Evolutionary conservation across 805 yeast species (phyloP).

Genomic region (Yamadazyma sp.): DNA sequence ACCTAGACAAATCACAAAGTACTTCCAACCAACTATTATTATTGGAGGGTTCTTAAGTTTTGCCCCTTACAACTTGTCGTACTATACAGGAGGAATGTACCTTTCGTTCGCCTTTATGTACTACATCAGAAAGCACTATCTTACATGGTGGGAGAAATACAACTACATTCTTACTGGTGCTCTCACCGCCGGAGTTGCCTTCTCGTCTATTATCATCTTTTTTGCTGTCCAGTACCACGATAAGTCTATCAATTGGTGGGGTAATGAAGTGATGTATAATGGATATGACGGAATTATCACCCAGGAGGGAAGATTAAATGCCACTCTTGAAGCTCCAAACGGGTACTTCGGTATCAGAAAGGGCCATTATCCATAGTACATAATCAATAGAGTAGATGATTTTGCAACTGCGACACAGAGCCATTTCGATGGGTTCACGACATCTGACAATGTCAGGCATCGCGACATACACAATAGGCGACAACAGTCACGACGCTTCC

Average conservation of each 20-base stretch:
- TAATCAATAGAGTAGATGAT: too few relatives aligned
- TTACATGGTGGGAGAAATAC: constrained; percentile 70
- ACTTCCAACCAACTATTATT: constrained; percentile 54
- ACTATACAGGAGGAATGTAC: constrained; percentile 59
- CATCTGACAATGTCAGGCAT: too few relatives aligned
- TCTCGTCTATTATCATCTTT: constrained; percentile 58
- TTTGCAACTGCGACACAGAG: too few relatives aligned
- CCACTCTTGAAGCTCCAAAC: constrained; percentile 26
- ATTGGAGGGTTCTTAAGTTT: constrained; percentile 48
- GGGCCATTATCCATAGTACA: constrained; percentile 31
- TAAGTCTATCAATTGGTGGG: constrained; percentile 60
- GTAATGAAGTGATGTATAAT: constrained; percentile 37
- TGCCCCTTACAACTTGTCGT: constrained; percentile 52
- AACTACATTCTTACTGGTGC: constrained; percentile 61
- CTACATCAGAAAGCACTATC: constrained; percentile 46
- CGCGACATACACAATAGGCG: too few relatives aligned
- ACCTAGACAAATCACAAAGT: constrained; percentile 28
- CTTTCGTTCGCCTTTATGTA: constrained; percentile 56
- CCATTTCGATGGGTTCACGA: too few relatives aligned
- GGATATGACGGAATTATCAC: constrained; percentile 40
- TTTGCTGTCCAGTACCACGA: constrained; percentile 49
- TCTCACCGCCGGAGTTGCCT: constrained; percentile 58
- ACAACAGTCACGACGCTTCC: too few relatives aligned
- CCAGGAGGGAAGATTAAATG: constrained; percentile 27
- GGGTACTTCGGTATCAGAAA: constrained; percentile 30